Base-by-base conservation (phyloP, 2,329 filamentous ascomycete species). In the Aspergillus japonicus region DNA sequence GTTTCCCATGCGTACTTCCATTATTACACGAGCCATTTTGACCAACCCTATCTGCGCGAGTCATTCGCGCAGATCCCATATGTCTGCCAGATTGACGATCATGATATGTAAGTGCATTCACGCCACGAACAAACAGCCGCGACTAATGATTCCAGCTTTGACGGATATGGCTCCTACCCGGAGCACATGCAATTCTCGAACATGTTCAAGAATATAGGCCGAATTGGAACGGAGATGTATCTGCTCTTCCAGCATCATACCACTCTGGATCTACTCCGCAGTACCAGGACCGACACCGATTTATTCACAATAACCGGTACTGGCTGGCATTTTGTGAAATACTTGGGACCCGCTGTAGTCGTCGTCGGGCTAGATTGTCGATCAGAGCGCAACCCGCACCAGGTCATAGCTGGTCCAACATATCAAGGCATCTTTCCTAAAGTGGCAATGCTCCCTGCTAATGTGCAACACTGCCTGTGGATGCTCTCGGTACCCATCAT, bases 271-370 rank as follows among this genome's bases (percentile, higher is more conserved):
- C 90, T 98, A 47, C 85, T 99, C 59, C 90, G 93, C 55, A 94
- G 96, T 68, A 89, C 96, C 59, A 90, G 85, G 70, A 90, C 91
- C 50, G 95, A 99, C 71, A 84, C 88, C 51, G 95, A 99, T 69
- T 85, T 99, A 5, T 99, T 99, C 78, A 98, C 94, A 1, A 89
- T 99, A 57, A 98, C 95, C 0, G 94, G 95, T n/a, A 90, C 90
- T 21, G 95, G 95, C 7, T 99, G 95, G 95, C 95, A 99, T 76
- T 99, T 98, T 75, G 87, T 99, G 77, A 99, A 99, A 77, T 97
- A 90, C 69, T 85, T 99, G 5, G 95, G 95, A 0, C 95, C 95
- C 0, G 91, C 91, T 4, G 88, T 99, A 12, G 92, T 92, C 0
- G 89, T 96, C 0, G 89, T 96, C 54, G 95, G 94, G 0, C 89